phyloP scores from a whole-genome alignment of 2,329 filamentous ascomycete genomes.

The Daldinia sp. region DNA sequence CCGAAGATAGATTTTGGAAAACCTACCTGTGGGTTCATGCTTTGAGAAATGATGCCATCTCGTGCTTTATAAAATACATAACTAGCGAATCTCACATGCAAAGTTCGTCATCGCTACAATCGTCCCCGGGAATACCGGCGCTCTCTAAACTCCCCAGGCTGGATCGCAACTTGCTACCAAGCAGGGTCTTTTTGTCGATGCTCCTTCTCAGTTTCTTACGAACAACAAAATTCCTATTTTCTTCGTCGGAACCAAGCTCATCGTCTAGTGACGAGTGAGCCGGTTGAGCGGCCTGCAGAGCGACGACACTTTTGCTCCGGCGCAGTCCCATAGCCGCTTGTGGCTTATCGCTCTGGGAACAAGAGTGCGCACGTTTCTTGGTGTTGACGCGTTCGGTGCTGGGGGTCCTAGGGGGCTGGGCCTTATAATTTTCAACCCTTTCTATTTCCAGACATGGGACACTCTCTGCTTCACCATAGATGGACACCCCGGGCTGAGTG shows the following conservation, averaged over 20 bases:
- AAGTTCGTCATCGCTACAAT: constrained; percentile 47
- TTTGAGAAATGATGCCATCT: constrained; percentile 6
- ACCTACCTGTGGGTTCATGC: not conserved
- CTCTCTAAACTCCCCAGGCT: constrained; percentile 28
- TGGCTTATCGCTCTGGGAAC: constrained; percentile 30
- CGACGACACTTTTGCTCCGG: constrained; percentile 8
- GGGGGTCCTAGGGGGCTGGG: constrained; percentile 4
- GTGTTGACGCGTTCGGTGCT: constrained; percentile 26
- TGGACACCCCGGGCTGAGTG: constrained; percentile 25
- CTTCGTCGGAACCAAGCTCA: constrained; percentile 43
- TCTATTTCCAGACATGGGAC: constrained; percentile 38
- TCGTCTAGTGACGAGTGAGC: constrained; percentile 23
- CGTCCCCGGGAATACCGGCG: constrained; percentile 27
- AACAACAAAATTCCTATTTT: constrained; percentile 25
- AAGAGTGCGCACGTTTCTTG: constrained; percentile 41
- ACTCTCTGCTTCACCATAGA: constrained; percentile 32
- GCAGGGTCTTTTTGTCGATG: constrained; percentile 20
- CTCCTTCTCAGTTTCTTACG: constrained; percentile 35
- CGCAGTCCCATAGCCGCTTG: constrained; percentile 6
- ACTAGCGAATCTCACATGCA: constrained; percentile 32
- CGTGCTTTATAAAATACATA: not conserved
- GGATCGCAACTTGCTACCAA: constrained; percentile 29
- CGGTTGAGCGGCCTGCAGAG: constrained; percentile 1
- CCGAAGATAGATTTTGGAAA: constrained; percentile 18
- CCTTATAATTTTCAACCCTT: constrained; percentile 4